Evolutionary conservation across 1,284 basidiomycete genomes (phyloP).

Genomic region (Leccinum solheimii): DNA sequence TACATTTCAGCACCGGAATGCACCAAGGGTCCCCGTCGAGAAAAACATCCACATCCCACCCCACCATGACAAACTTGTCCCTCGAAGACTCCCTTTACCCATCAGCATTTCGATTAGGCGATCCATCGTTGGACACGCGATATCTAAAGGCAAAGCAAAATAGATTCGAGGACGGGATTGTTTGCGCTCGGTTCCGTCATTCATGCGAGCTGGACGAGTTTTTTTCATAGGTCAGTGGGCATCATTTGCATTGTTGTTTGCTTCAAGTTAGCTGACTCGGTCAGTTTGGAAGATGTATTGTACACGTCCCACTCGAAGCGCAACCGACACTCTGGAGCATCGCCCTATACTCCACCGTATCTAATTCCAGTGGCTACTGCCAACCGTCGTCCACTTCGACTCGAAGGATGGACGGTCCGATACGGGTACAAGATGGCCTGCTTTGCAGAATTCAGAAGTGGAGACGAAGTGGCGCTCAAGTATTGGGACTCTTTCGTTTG

Average conservation of each 20-base stretch:
- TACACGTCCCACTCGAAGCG: conserved; percentile 92
- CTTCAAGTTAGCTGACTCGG: neutral
- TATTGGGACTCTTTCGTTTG: neutral
- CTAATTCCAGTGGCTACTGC: neutral
- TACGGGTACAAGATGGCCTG: neutral
- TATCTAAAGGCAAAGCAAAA: too few species aligned
- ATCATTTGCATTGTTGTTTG: too few species aligned
- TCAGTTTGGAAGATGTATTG: conserved; percentile 82
- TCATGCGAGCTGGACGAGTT: too few species aligned
- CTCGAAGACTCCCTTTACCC: conserved; percentile 47
- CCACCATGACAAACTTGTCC: conserved; percentile 18
- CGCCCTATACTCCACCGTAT: neutral
- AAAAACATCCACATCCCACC: conserved; percentile 84
- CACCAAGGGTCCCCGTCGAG: conserved; percentile 75
- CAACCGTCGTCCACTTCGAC: neutral
- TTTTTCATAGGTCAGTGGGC: too few species aligned
- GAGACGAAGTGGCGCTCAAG: neutral
- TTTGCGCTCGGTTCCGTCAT: too few species aligned
- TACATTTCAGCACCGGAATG: conserved; percentile 53
- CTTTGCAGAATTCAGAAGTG: neutral
- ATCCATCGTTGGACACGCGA: too few species aligned
- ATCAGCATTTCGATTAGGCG: conserved; percentile 15
- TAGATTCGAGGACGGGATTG: too few species aligned
- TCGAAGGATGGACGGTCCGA: neutral
- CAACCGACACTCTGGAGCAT: conserved; percentile 56